These are phyloP conservation scores for Fusarium luffae DNA, from an alignment of 2,329 filamentous ascomycete species.

Conservation along the genomic window DNA sequence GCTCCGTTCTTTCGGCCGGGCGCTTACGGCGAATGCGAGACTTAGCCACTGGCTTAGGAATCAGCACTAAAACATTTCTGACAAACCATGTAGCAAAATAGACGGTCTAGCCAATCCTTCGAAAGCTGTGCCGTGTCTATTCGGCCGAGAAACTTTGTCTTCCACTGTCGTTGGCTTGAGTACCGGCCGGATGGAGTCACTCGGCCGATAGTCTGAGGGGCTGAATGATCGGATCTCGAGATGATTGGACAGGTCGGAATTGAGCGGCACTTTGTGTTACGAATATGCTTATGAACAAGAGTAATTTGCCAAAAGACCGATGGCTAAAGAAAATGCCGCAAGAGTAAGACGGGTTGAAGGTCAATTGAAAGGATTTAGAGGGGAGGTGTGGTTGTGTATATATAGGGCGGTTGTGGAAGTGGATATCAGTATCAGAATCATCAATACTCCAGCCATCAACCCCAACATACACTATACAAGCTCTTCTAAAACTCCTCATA, in stretches of 20 bases:
- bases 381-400: not conserved
- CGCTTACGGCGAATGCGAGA: not conserved
- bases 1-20: not conserved
- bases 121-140: not conserved
- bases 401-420: not conserved
- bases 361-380: too few species aligned
- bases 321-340: not conserved
- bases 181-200: slow-evolving; percentile 2
- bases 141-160: slow-evolving; percentile 7
- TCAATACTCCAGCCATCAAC: rapidly evolving
- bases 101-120: not conserved
- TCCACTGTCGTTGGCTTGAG: rapidly evolving
- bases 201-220: slow-evolving; percentile 7
- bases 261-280: not conserved
- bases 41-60: not conserved
- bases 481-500: rapidly evolving
- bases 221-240: rapidly evolving
- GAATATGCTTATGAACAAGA: not conserved
- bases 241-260: slow-evolving; percentile 14
- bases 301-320: not conserved
- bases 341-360: too few species aligned
- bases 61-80: not conserved
- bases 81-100: too few species aligned
- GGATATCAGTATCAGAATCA: not conserved
- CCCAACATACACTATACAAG: rapidly evolving